These are phyloP conservation scores for Phytopythium ostracodes DNA, from an alignment of 352 stramenopile genomes.

Conservation along the genomic window DNA sequence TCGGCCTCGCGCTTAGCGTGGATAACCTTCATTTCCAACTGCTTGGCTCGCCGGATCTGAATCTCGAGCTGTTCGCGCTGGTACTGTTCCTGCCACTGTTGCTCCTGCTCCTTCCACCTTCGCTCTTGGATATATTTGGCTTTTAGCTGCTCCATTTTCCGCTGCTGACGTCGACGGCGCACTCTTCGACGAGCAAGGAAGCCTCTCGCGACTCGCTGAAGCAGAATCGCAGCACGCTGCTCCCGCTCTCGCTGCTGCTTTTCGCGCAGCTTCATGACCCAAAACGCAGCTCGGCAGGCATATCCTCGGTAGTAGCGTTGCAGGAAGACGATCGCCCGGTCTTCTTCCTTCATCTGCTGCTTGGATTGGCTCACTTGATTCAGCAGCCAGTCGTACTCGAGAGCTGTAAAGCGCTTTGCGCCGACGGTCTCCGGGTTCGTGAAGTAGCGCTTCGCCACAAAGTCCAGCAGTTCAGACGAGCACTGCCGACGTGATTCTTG, in stretches of 20 bases:
- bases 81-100: constrained; percentile 47
- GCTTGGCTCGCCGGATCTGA: constrained; percentile 37
- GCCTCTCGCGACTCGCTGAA: constrained; percentile 33
- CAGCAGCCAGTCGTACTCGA: constrained; percentile 38
- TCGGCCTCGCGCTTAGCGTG: constrained; percentile 63
- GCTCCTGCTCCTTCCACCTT: constrained; percentile 46
- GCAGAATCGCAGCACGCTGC: constrained; percentile 19
- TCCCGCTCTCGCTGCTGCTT: constrained; percentile 29
- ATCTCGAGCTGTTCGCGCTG: constrained; percentile 58
- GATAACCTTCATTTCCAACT: constrained; percentile 39
- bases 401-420: constrained; percentile 23
- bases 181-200: constrained; percentile 35
- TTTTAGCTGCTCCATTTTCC: constrained; percentile 42
- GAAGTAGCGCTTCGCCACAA: constrained; percentile 40
- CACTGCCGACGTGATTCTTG: constrained; percentile 14
- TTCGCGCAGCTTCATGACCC: constrained; percentile 31
- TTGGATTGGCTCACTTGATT: constrained; percentile 26
- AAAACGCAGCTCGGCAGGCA: constrained; percentile 30
- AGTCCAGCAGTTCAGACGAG: constrained; percentile 42
- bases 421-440: neutral
- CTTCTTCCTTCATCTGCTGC: constrained; percentile 33
- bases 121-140: constrained; percentile 55
- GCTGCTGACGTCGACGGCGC: constrained; percentile 20
- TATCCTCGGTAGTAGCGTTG: constrained; percentile 58
- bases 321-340: constrained; percentile 38